These are phyloP conservation scores for Leccinum fallax DNA, from an alignment of 1,284 basidiomycete species.

Conservation along the genomic window DNA sequence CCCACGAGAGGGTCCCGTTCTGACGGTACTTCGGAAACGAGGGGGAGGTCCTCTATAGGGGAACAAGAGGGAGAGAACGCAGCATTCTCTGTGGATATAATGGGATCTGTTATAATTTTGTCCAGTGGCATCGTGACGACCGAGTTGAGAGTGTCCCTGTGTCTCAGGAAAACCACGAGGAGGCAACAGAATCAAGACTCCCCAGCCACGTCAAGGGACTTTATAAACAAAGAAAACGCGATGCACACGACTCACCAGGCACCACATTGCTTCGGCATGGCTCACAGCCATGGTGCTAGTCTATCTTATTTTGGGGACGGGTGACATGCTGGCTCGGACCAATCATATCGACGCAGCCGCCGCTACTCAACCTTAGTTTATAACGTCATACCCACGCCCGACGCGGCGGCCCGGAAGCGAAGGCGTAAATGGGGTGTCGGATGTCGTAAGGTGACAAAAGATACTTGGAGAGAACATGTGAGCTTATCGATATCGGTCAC, in stretches of 20 bases:
- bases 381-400: background rate
- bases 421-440: background rate
- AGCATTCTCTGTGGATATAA: slow-evolving; percentile 38
- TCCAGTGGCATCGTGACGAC: slow-evolving; percentile 30
- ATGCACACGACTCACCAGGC: slow-evolving; percentile 22
- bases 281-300: slow-evolving; percentile 1
- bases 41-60: slow-evolving; percentile 22
- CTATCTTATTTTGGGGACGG: background rate
- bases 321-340: background rate
- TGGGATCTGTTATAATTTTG: slow-evolving; percentile 37
- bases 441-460: no score
- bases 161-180: slow-evolving; percentile 4
- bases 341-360: background rate
- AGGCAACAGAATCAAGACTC: slow-evolving; percentile 9
- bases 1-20: slow-evolving; percentile 31
- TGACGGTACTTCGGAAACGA: slow-evolving; percentile 22
- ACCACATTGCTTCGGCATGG: slow-evolving; percentile 11
- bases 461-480: background rate
- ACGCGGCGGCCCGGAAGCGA: background rate
- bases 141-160: background rate
- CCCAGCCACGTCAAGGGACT: slow-evolving; percentile 11
- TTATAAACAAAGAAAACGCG: slow-evolving; percentile 30
- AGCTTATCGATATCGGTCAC: slow-evolving; percentile 1
- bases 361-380: background rate
- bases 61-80: slow-evolving; percentile 28